Evolutionary conservation across 257 asterid genomes (phyloP).

Genomic region (Voacanga thouarsii): DNA sequence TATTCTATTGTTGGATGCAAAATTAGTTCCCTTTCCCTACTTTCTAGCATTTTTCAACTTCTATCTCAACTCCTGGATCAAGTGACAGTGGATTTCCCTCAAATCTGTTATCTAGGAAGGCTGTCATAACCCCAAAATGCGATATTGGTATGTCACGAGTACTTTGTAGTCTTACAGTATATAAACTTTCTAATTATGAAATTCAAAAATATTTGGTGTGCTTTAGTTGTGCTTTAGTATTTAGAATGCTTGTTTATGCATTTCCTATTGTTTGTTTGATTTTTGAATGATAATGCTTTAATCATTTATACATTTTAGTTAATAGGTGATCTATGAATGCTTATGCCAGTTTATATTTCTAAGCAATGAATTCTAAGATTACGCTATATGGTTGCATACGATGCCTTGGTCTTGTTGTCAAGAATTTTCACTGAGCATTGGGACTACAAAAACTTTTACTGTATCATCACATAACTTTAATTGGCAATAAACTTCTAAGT

Average conservation of each 20-base stretch:
- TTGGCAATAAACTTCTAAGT: not conserved
- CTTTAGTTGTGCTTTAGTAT: not conserved
- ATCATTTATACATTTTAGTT: not conserved
- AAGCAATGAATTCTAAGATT: not conserved
- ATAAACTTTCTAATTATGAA: not conserved
- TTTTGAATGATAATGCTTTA: not conserved
- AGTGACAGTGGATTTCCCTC: constrained; percentile 55
- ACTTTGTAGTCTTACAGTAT: not conserved
- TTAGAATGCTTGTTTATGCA: not conserved
- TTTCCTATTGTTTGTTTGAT: not conserved
- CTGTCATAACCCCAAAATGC: constrained; percentile 47
- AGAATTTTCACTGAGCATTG: not conserved
- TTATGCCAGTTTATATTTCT: not conserved
- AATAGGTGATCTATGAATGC: not conserved
- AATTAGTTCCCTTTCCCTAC: constrained; percentile 34
- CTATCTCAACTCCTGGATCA: constrained; percentile 59
- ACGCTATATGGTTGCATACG: not conserved
- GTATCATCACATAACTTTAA: not conserved
- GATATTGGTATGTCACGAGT: constrained; percentile 43
- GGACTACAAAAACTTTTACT: not conserved
- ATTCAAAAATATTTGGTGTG: constrained; percentile 4
- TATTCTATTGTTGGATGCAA: constrained; percentile 14
- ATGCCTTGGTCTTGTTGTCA: not conserved
- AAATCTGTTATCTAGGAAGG: constrained; percentile 47
- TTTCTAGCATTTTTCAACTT: constrained; percentile 43